These are phyloP conservation scores for Sicyos edulis DNA, from an alignment of 306 rosid genomes.

Conservation along the genomic window DNA sequence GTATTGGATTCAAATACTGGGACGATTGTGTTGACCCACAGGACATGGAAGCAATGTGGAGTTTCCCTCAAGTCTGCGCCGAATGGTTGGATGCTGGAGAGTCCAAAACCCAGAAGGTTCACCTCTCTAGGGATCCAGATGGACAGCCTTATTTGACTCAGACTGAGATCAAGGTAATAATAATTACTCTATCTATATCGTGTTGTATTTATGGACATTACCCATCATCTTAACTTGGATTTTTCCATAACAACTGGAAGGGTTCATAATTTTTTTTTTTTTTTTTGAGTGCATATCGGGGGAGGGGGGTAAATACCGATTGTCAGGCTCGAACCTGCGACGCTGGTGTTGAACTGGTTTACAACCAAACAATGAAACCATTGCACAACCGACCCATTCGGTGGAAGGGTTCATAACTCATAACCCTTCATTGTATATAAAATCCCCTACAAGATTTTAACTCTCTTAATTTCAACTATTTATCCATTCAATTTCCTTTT, in stretches of 20 bases:
- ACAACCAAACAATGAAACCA: no score
- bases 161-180: conserved; percentile 79
- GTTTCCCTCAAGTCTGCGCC: conserved; percentile 43
- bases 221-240: background rate
- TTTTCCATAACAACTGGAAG: background rate
- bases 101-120: conserved; percentile 52
- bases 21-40: conserved; percentile 56
- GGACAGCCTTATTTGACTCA: conserved; percentile 84
- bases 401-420: no score
- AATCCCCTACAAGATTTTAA: background rate
- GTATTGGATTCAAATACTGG: conserved; percentile 57
- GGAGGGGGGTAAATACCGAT: no score
- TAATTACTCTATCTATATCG: background rate
- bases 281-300: no score
- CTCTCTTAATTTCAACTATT: background rate
- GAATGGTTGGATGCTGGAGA: conserved; percentile 93
- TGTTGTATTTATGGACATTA: background rate
- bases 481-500: background rate
- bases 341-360: no score
- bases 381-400: no score
- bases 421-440: background rate
- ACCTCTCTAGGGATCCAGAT: conserved; percentile 87
- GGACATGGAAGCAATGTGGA: conserved; percentile 86
- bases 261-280: no score
- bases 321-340: no score